Conservation (phyloP, 352 stramenopile species). For the Globisporangium carolinianum region DNA sequence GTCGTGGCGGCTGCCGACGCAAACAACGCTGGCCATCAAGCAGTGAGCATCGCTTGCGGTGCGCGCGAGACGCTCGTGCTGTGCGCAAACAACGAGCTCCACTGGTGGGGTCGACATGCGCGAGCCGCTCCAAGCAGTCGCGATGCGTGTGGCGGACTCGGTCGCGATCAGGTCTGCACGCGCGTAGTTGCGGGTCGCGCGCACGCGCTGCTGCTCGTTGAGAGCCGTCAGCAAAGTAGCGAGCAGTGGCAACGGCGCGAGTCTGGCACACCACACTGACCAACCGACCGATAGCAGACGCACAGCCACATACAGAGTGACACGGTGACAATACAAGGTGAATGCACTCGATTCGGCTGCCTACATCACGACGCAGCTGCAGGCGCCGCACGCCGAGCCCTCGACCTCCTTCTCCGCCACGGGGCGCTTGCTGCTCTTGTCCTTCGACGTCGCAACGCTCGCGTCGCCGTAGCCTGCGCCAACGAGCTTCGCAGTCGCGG, state of each 20-base stretch:
- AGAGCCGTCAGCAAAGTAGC: not conserved
- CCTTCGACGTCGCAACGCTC: conserved; percentile 41
- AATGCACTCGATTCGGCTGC: conserved; percentile 1
- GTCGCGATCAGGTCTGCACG: conserved; percentile 1
- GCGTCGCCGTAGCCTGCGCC: conserved; percentile 53
- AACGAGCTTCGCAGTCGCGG: conserved; percentile 45
- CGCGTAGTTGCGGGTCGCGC: conserved; percentile 17
- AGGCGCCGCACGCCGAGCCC: conserved; percentile 40
- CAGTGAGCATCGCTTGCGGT: conserved; percentile 37
- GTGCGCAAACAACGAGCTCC: conserved; percentile 31
- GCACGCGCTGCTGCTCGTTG: conserved; percentile 24
- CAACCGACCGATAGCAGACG: not conserved
- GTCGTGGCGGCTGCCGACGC: conserved; percentile 28
- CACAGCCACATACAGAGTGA: not conserved
- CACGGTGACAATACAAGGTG: not conserved
- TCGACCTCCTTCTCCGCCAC: conserved; percentile 40
- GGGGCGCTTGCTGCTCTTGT: conserved; percentile 24
- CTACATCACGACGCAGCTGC: conserved; percentile 64
- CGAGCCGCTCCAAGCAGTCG: not conserved
- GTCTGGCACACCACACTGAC: too few species aligned
- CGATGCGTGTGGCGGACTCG: conserved; percentile 7
- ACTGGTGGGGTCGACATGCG: conserved; percentile 37
- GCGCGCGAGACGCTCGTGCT: conserved; percentile 42
- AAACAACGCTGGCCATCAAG: conserved; percentile 20
- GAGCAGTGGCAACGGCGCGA: not conserved